These are phyloP conservation scores for Thyridium curvatum DNA, from an alignment of 2,329 filamentous ascomycete species.

Conservation along the genomic window DNA sequence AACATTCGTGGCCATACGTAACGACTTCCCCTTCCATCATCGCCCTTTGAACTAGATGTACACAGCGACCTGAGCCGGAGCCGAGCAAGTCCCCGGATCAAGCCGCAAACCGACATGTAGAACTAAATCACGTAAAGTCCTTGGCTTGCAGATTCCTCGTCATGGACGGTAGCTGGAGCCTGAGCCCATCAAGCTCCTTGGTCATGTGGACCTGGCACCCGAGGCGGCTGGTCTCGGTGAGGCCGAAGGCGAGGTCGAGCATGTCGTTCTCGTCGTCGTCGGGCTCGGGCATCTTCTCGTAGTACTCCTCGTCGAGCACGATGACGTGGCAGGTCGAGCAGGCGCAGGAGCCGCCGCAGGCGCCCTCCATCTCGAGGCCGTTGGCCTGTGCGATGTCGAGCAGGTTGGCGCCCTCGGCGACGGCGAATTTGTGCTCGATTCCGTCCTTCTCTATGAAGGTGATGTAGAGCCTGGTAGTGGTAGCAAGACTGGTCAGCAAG, in stretches of 20 bases:
- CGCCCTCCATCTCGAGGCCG: slow-evolving; percentile 97
- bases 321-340: slow-evolving; percentile 93
- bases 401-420: slow-evolving; percentile 83
- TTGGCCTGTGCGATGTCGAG: slow-evolving; percentile 92
- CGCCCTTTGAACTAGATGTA: no score
- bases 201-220: slow-evolving; percentile 92
- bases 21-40: no score
- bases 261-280: slow-evolving; percentile 84
- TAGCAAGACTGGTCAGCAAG: slow-evolving; percentile 8
- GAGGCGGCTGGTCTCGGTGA: slow-evolving; percentile 77
- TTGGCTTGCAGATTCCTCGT: slow-evolving; percentile 93
- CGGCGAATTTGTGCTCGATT: slow-evolving; percentile 67
- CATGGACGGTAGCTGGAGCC: slow-evolving; percentile 83
- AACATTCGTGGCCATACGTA: no score
- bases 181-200: slow-evolving; percentile 80
- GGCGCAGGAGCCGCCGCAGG: slow-evolving; percentile 89
- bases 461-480: slow-evolving; percentile 61
- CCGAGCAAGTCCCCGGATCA: no score
- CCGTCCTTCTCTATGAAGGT: slow-evolving; percentile 94
- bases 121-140: slow-evolving; percentile 59
- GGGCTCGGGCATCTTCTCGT: slow-evolving; percentile 72
- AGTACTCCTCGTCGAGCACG: slow-evolving; percentile 65
- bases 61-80: no score
- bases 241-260: slow-evolving; percentile 82
- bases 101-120: no score